Conservation (phyloP, 495 filamentous ascomycete genomes). For the Talaromyces wortmannii region DNA sequence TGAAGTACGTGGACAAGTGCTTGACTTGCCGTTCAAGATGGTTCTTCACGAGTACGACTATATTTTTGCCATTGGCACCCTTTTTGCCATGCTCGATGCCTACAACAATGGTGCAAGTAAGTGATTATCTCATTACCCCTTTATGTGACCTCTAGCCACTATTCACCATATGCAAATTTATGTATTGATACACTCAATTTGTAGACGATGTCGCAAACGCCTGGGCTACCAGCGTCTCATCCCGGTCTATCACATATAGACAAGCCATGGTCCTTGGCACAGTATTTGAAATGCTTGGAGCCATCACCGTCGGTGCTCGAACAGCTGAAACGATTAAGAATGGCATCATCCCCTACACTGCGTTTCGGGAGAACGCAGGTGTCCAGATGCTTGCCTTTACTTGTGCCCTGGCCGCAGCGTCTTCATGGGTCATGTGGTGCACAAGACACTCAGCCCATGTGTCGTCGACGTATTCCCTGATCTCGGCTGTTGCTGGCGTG, state of each 20-base stretch:
- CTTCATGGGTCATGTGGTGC: slow-evolving; percentile 56
- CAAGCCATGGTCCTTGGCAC: slow-evolving; percentile 64
- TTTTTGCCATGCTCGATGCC: slow-evolving; percentile 70
- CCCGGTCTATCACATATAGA: slow-evolving; percentile 56
- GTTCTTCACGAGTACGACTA: slow-evolving; percentile 56
- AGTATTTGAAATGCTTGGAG: slow-evolving; percentile 56
- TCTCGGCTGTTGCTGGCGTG: slow-evolving; percentile 56
- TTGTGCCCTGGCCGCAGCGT: slow-evolving; percentile 48
- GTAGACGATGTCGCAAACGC: slow-evolving; percentile 72
- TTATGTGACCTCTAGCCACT: background rate
- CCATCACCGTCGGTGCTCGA: slow-evolving; percentile 52
- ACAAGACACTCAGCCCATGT: slow-evolving; percentile 54
- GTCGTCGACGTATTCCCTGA: slow-evolving; percentile 58
- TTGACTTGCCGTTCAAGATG: slow-evolving; percentile 26
- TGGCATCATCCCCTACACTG: slow-evolving; percentile 42
- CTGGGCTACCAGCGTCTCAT: slow-evolving; percentile 65
- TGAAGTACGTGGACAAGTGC: background rate
- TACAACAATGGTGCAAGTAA: slow-evolving; percentile 63
- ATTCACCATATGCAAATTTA: background rate
- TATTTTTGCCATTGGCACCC: slow-evolving; percentile 67
- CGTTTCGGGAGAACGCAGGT: slow-evolving; percentile 44
- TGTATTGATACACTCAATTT: background rate
- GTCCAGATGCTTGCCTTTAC: slow-evolving; percentile 58
- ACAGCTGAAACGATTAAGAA: slow-evolving; percentile 57
- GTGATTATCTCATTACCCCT: slow-evolving; percentile 13